A percentile compares a stretch with the other conserved stretches of the same genome.
phyloP scores from a whole-genome alignment of 1,284 basidiomycete species.

The Clitocybe nebularis region DNA sequence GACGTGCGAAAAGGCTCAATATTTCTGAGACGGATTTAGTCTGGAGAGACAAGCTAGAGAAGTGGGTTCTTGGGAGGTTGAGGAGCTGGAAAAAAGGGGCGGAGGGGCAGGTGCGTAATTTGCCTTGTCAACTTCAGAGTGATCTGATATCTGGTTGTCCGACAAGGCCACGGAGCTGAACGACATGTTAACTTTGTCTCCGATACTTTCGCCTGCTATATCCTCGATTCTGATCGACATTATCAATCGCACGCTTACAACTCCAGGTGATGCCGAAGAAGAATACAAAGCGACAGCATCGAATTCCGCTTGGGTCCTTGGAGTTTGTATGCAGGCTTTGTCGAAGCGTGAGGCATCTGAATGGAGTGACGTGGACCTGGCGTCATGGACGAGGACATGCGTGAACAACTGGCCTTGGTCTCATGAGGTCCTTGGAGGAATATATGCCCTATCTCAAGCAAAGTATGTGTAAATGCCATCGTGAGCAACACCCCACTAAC shows the following conservation, averaged over 20 bases:
- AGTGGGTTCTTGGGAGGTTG: slow-evolving; percentile 38
- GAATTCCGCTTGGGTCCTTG: slow-evolving; percentile 52
- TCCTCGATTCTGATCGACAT: slow-evolving; percentile 45
- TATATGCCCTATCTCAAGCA: slow-evolving; percentile 47
- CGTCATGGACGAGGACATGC: slow-evolving; percentile 41
- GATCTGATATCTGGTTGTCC: slow-evolving; percentile 3
- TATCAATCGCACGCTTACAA: slow-evolving; percentile 40
- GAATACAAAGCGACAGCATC: slow-evolving; percentile 27
- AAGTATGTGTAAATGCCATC: slow-evolving; percentile 32
- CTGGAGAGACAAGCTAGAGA: slow-evolving; percentile 51
- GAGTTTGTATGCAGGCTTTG: slow-evolving; percentile 44
- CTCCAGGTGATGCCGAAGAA: slow-evolving; percentile 29
- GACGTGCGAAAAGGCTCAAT: slow-evolving; percentile 41
- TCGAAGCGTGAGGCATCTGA: slow-evolving; percentile 33
- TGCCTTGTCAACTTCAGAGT: slow-evolving; percentile 10
- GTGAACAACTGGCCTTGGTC: slow-evolving; percentile 57
- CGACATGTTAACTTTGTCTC: slow-evolving; percentile 47
- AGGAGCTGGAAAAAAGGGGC: slow-evolving; percentile 32
- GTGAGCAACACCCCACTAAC: neutral
- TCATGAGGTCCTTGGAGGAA: slow-evolving; percentile 49
- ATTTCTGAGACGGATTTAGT: slow-evolving; percentile 46
- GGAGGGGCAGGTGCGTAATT: slow-evolving; percentile 28
- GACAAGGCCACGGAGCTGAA: slow-evolving; percentile 43
- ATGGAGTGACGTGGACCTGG: slow-evolving; percentile 42
- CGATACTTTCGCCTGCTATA: slow-evolving; percentile 41